Base-by-base conservation (phyloP, 371 early-diverging fungal genomes). In the Funneliformis caledonium region DNA sequence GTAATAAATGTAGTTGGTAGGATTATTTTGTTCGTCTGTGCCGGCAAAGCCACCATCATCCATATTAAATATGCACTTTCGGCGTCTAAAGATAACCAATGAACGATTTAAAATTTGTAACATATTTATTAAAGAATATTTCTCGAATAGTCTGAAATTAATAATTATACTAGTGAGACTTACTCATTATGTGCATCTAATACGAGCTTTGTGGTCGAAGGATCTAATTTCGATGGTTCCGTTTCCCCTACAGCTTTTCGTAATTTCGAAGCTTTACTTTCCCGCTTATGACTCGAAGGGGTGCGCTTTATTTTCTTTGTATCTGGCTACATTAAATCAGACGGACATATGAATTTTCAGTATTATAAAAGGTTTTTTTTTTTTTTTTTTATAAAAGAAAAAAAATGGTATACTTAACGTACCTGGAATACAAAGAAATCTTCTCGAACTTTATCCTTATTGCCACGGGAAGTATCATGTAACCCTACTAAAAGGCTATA, bases 401-500 rank as follows among this genome's bases (percentile, higher is more conserved):
- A 26, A 31, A 19, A n/a, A 50, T 37, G 31, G 19, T 37, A 16
- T 19, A 43, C 12, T 14, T 60, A 12, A 59, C 83, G 81, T 86
- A 88, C 90, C 80, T 94, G 91, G 48, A 95, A 93, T 77, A 97
- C 93, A 45, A 97, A 88, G 16, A 94, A 93, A 45, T 91, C 91
- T 87, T 97, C 96, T 72, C 97, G 94, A 70, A 97, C 91, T 70
- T 93, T 91, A 74, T 95, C 94, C 67, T 86, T 86, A 85, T 98
- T 97, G 64, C 97, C 98, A 47, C 91, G 89, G 43, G 84, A 87
- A 84, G 90, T 75, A 83, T 97, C 95, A 83, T 98, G 98, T 12
- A 96, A 88, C 4, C 99, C 99, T 31, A 98, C 85, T 26, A 99
- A 85, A 73, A 99, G 85, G 77, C 96, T 96, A 87, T 99, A 99